Base-by-base conservation (phyloP, 164 flowering plant genomes). In the Chimonanthus salicifolius region DNA sequence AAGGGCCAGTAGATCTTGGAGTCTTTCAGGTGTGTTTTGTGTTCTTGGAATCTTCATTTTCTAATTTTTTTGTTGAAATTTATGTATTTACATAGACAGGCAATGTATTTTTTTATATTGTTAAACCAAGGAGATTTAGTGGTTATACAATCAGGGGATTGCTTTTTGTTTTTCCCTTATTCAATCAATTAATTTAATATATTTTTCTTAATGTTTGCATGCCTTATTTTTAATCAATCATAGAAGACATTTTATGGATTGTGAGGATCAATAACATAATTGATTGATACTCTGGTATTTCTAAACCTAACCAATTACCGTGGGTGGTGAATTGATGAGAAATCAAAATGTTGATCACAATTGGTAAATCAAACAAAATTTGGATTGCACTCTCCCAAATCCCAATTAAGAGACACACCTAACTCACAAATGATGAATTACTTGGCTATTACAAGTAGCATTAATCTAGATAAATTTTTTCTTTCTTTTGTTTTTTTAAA, bases 1-100 rank as follows among this genome's bases (percentile, higher is more conserved):
- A 9, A 79, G 84, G 74, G 69, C 76, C 48, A 77, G 45, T 54
- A 78, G 79, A 79, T 74, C 82, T 76, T 72, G 71, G 77, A 62
- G 74, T 62, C 74, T 79, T 72, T 48, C 73, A 79, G 82, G 84
- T 78, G 64, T 7, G 68, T n/a, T 65, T 58, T 46, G 8, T 4
- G 13, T 71, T n/a, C 2, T 6, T 65, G 10, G 44, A 48, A 48
- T 18, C 13, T 11, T 11, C 11, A 4, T 8, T 46, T 62, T 9
- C 20, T 58, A 45, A 71, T 60, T 63, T 3, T 44, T 43, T 8
- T 71, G 0, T 13, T 33, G 33, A n/a, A 8, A 16, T 71, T 7
- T 15, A 7, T 15, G 21, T 10, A 49, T 7, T 18, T 44, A 66
- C 10, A 6, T 66, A 3, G 20, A 4, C 44, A 11, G 13, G 8